Evolutionary conservation across 177 flowering plant genomes (phyloP).

Genomic region (Vitis hybrid): DNA sequence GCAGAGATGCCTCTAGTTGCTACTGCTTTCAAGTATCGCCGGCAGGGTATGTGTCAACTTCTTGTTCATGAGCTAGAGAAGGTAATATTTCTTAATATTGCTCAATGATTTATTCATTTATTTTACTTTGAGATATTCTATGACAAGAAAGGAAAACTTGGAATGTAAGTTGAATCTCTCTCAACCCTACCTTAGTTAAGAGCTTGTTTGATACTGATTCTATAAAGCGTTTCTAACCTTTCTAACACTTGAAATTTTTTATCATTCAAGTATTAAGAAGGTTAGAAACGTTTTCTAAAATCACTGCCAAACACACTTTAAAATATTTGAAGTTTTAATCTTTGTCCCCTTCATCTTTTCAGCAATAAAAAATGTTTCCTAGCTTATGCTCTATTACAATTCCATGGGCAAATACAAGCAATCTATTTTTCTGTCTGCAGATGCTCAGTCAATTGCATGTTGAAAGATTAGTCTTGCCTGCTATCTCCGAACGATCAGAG

Average conservation of each 20-base stretch:
- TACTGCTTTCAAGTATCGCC: constrained; percentile 32
- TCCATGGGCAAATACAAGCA: too few relatives aligned
- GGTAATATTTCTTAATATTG: constrained; percentile 14
- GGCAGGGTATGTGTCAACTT: constrained; percentile 38
- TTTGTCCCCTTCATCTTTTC: too few relatives aligned
- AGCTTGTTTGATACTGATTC: too few relatives aligned
- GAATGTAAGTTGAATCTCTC: too few relatives aligned
- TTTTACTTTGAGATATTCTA: background rate
- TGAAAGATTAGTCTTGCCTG: constrained; percentile 31
- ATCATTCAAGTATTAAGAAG: too few relatives aligned
- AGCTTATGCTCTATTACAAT: too few relatives aligned
- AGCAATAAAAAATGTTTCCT: too few relatives aligned
- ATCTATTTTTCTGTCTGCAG: constrained; percentile 12
- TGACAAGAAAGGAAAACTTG: background rate
- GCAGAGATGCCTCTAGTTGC: constrained; percentile 45
- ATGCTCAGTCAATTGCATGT: constrained; percentile 21
- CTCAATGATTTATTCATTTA: background rate
- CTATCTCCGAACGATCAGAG: constrained; percentile 12
- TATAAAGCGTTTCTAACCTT: fast-evolving
- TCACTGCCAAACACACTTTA: too few relatives aligned
- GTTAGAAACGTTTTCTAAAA: too few relatives aligned
- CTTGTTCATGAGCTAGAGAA: constrained; percentile 36
- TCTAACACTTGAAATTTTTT: too few relatives aligned
- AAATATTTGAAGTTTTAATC: too few relatives aligned
- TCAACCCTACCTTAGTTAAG: too few relatives aligned